These are phyloP conservation scores for Fusarium sp. DNA, from an alignment of 2,329 filamentous ascomycete species.

Conservation along the genomic window DNA sequence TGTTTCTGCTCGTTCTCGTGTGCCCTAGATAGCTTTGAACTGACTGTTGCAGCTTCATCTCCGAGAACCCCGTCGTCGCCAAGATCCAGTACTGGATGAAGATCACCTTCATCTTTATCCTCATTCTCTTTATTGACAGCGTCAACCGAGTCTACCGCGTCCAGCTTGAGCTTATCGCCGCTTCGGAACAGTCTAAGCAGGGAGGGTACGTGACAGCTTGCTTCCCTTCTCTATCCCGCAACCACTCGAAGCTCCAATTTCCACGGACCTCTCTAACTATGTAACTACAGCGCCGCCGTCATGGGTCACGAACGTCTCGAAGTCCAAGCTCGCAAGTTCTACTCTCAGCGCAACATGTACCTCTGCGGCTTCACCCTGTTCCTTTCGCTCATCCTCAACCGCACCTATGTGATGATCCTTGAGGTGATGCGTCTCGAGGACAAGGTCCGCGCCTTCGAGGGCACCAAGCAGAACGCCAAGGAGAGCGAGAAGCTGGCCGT, in stretches of 20 bases:
- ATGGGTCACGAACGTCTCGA: conserved; percentile 96
- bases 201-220: conserved; percentile 56
- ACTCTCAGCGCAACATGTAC: conserved; percentile 99
- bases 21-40: neutral
- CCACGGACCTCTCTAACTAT: conserved; percentile 30
- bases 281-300: conserved; percentile 66
- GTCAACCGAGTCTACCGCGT: conserved; percentile 97
- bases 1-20: conserved; percentile 40
- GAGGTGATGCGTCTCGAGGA: conserved; percentile 93
- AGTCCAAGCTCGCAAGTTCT: conserved; percentile 99
- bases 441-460: conserved; percentile 84
- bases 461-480: conserved; percentile 66
- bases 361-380: conserved; percentile 99
- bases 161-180: conserved; percentile 84
- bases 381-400: conserved; percentile 98
- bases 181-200: conserved; percentile 66
- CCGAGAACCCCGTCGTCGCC: conserved; percentile 83
- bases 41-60: conserved; percentile 78
- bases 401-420: conserved; percentile 97
- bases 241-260: neutral
- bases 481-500: conserved; percentile 77
- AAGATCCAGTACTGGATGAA: conserved; percentile 98
- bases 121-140: conserved; percentile 97
- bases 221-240: neutral
- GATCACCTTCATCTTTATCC: conserved; percentile 99